Evolutionary conservation across 208 protist genomes (phyloP).

Genomic region (Vickermania ingenoplastis): DNA sequence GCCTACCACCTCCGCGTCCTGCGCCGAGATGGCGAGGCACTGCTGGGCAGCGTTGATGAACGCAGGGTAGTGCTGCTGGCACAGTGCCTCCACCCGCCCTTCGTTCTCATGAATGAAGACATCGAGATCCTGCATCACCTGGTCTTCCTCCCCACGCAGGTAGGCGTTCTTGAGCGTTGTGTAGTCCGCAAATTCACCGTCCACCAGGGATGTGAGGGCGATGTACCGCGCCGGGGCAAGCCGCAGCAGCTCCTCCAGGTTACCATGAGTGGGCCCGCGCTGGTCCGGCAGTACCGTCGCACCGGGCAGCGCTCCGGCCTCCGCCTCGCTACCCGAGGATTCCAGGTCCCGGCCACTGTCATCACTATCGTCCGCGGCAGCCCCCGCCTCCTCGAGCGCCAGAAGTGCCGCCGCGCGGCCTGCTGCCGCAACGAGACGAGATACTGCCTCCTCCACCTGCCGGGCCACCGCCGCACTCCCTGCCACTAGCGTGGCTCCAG

Average conservation of each 20-base stretch:
- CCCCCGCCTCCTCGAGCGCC: slow-evolving; percentile 34
- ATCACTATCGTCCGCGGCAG: slow-evolving; percentile 6
- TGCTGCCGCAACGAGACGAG: slow-evolving; percentile 26
- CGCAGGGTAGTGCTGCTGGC: slow-evolving; percentile 78
- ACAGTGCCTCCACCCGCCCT: slow-evolving; percentile 75
- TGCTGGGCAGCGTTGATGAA: slow-evolving; percentile 79
- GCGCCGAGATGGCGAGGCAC: slow-evolving; percentile 74
- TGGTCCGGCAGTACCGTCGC: slow-evolving; percentile 3
- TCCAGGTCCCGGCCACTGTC: slow-evolving; percentile 1
- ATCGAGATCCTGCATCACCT: slow-evolving; percentile 55
- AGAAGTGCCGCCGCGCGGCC: slow-evolving; percentile 40
- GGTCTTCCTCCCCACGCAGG: slow-evolving; percentile 68
- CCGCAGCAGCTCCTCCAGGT: slow-evolving; percentile 5
- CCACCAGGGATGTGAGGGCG: slow-evolving; percentile 74
- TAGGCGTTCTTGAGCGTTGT: slow-evolving; percentile 72
- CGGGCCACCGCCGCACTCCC: neutral
- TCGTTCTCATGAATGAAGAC: slow-evolving; percentile 81
- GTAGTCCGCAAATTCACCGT: slow-evolving; percentile 87
- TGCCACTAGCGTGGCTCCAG: neutral
- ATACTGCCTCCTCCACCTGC: neutral
- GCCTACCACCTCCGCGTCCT: slow-evolving; percentile 73
- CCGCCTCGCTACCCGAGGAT: slow-evolving; percentile 9
- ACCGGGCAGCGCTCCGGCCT: slow-evolving; percentile 11
- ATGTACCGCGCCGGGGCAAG: slow-evolving; percentile 68
- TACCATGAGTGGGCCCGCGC: neutral